Base-by-base conservation (phyloP, 2,329 filamentous ascomycete species). In the Zasmidium angulare region DNA sequence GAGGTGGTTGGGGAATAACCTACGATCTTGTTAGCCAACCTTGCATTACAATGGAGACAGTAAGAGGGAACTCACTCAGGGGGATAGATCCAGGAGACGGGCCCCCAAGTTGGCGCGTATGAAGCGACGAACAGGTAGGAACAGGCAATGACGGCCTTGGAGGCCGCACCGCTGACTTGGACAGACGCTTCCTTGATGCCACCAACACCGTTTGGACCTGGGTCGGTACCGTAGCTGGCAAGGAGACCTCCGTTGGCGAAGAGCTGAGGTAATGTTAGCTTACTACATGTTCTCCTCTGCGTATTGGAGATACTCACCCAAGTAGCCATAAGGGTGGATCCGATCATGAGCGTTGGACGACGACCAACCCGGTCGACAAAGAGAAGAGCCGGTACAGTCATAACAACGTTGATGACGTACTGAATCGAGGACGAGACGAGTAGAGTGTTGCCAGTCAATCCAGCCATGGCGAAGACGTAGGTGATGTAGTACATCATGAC, bases 351-450 rank as follows among this genome's bases (percentile, higher is more conserved):
- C 2, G 87, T 84, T 1, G 78, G 78, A 46, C 89, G 89, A 63
- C 90, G 89, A 48, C 90, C 90, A 86, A 87, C 90, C 55, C 81
- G 79, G 67, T 93, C 90, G 66, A 93, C 83, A 77, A 79, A 93
- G 58, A 93, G 75, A 17, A 93, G 82, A 0, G 89, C 89, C 0
- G 89, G 88, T 2, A 93, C 73, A 0, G 90, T 93, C 86, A 91
- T 90, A 54, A 86, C 60, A 1, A 93, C 89, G 72, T 92, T 93
- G 78, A 93, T 84, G 66, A 92, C 81, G 72, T 89, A 90, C 70
- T 89, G 85, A 64, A 90, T 90, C 3, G 84, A 85, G 22, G 86
- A 88, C 11, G 88, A 82, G 46, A 89, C 74, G 6, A 91, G 80
- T 48, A 85, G 82, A 56, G 81, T 81, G 65, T 84, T 79, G 2